Evolutionary conservation across 164 flowering plant species (phyloP), one percentile per base, ranked within the genome.

Genomic region (Houttuynia cordata): DNA sequence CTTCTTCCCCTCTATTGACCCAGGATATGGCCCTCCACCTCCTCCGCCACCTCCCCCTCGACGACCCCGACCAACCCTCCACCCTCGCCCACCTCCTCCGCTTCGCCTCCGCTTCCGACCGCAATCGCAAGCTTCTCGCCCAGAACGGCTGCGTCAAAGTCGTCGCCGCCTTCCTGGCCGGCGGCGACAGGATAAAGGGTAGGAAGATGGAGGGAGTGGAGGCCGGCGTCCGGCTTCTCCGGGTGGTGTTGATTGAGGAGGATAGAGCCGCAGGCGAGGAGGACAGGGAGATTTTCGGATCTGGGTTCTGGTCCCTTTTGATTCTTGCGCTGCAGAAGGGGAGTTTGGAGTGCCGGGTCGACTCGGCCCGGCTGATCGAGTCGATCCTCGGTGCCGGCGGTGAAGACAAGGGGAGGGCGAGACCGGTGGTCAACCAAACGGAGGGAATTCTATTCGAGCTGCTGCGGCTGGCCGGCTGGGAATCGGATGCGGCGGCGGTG

Each of bases 61-160:
- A 13, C 40, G 57, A 53, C 25, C 49, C 64, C 24, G 37, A 10
- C 7, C 47, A 57, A 17, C 9, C 25, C 49, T 20, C 57, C 14
- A 24, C 66, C 17, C 55, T 57, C 12, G 14, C 54, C 42, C 39
- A 47, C 19, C 18, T 88, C 40, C 25, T 64, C 18, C 56, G 59
- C 8, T 83, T 81, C 60, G 79, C 79, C 0, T 54, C 40, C 15
- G 77, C 71, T 50, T 77, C 80, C 7, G 76, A 65, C 4, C 83
- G 78, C 64, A 85, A 80, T 61, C 68, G 74, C 21, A 71, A 65
- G 54, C 72, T 79, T 34, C 64, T 87, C 24, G 80, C 68, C 21
- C 62, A 53, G 17, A 80, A 77, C 9, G 87, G 83, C 0, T 76
- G 82, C 42, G 61, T 75, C 18, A 34, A 51, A 2, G n/a, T 62